These are phyloP conservation scores for Hypoxylon lienhwacheense DNA, from an alignment of 495 filamentous ascomycete species.

Conservation along the genomic window DNA sequence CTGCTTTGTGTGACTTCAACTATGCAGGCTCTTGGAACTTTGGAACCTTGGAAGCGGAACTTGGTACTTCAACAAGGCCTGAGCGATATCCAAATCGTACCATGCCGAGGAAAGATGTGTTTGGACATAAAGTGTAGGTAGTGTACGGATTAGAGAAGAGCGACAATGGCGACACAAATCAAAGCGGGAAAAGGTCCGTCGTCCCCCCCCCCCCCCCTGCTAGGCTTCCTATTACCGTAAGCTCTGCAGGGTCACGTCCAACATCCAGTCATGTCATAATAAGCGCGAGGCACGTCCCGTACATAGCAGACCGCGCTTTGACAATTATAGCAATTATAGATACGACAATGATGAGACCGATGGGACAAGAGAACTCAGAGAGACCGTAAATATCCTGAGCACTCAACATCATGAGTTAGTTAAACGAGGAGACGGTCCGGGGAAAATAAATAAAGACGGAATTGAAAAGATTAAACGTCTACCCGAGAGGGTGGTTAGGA, in stretches of 20 bases:
- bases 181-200: slow-evolving; percentile 36
- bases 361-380: no score
- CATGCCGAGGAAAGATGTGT: slow-evolving; percentile 8
- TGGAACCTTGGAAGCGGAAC: no score
- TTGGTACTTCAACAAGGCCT: no score
- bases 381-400: no score
- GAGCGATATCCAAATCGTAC: slow-evolving; percentile 15
- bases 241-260: slow-evolving; percentile 24
- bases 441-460: background rate
- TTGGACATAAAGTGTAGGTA: no score
- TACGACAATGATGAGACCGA: no score
- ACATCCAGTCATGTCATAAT: slow-evolving; percentile 26
- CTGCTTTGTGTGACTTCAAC: slow-evolving; percentile 8
- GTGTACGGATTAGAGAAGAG: no score
- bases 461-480: background rate
- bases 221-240: slow-evolving; percentile 11
- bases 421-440: slow-evolving; percentile 13
- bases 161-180: slow-evolving; percentile 22
- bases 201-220: slow-evolving; percentile 15
- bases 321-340: slow-evolving; percentile 1
- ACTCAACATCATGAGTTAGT: slow-evolving; percentile 1
- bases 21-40: slow-evolving; percentile 14
- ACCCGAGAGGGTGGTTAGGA: slow-evolving; percentile 18
- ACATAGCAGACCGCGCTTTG: slow-evolving; percentile 14
- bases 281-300: slow-evolving; percentile 26